Evolutionary conservation across 176 grass and related monocot genomes (phyloP), one percentile per base, ranked within the genome.

Genomic region (Eleusine indica): DNA sequence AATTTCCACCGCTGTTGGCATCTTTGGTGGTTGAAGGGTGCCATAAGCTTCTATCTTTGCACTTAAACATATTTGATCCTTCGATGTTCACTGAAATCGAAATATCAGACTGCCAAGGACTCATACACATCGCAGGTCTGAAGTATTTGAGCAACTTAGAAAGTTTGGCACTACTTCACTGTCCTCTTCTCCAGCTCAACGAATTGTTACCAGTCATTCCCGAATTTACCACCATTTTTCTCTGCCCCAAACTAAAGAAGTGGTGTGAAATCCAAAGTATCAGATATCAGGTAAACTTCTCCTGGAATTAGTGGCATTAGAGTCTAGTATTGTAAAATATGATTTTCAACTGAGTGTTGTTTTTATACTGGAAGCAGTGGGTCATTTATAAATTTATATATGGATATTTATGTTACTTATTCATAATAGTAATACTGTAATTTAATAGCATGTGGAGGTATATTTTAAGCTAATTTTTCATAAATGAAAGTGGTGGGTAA

Each of bases 221-320:
- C 1, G 78, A 90, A 37, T 42, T 13, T 14, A 39, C 73, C 10
- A 12, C 56, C 16, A 56, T 90, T 73, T 82, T 75, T 32, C 79
- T 80, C 21, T 90, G 78, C 41, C 83, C 88, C 6, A 90, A 61
- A 60, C 37, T 86, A 57, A 86, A 79, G 41, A 63, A 40, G 22
- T 90, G 88, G 88, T 90, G 84, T 62, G 32, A n/a, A 62, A 61
- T 73, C 39, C 78, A 83, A 57, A 70, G 62, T 19, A 73, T 86
- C 1, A 32, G 86, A 44, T 54, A 53, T 42, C 5, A 68, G 71
- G 82, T 76, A 16, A 68, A 6, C 3, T 68, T 40, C 0, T 4
- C 39, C 17, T 35, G 32, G 32, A 35, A 35, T 35, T 35, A 35
- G 32, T 35, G 32, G 32, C 32, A 35, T 1, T 35, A 35, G 32